Conservation (phyloP, 495 filamentous ascomycete species). For the Penicillium soppii region DNA sequence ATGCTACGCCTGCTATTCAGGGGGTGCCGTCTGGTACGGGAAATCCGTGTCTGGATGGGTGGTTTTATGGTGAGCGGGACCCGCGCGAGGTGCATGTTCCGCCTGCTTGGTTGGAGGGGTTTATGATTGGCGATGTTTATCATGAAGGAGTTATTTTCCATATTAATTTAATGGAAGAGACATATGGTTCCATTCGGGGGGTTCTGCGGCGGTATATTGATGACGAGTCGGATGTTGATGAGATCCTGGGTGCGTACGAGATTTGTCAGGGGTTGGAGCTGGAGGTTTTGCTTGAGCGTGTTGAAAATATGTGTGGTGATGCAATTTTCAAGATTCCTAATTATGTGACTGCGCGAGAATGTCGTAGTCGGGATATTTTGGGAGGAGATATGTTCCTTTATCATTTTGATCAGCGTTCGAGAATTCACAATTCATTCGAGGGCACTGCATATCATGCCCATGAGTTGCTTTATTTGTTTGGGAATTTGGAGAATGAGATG, state of each 20-base stretch:
- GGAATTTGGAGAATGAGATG: constrained; percentile 25
- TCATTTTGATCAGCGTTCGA: constrained; percentile 33
- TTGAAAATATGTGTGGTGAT: constrained; percentile 34
- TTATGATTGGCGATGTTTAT: constrained; percentile 33
- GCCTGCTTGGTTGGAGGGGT: constrained; percentile 25
- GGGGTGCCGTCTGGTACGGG: constrained; percentile 24
- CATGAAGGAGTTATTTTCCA: constrained; percentile 37
- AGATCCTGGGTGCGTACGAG: constrained; percentile 21
- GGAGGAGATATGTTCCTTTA: constrained; percentile 11
- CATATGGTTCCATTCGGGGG: constrained; percentile 16
- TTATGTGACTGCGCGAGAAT: constrained; percentile 12
- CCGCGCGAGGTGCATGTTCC: constrained; percentile 19
- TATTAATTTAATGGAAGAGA: constrained; percentile 23
- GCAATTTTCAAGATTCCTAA: constrained; percentile 32
- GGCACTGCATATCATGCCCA: constrained; percentile 34
- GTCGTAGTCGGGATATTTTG: background rate
- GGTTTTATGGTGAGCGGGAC: constrained; percentile 27
- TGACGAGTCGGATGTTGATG: constrained; percentile 12
- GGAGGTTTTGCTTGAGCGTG: constrained; percentile 9
- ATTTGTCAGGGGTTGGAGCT: constrained; percentile 13
- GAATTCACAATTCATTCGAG: constrained; percentile 23
- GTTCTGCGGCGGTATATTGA: constrained; percentile 13
- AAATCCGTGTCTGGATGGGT: constrained; percentile 31
- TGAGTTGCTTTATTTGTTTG: constrained; percentile 32
- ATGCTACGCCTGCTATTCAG: constrained; percentile 28